Conservation (phyloP, 1,139 yeast genomes). For the Starmera stellimalicola region DNA sequence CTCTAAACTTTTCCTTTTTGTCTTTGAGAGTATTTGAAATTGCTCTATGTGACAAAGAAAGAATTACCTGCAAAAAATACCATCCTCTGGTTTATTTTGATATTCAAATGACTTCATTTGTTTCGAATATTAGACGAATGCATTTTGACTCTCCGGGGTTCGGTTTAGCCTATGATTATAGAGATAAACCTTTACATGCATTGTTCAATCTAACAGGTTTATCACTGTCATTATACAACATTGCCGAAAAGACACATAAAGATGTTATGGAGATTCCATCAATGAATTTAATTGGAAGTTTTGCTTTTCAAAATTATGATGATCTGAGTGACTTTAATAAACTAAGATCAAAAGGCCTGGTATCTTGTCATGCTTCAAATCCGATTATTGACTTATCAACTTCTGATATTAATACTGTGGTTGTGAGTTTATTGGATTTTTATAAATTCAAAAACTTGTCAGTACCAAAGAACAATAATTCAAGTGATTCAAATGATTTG, state of each 20-base stretch:
- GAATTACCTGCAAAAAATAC: slow-evolving; percentile 13
- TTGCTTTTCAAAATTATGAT: slow-evolving; percentile 32
- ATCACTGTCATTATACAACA: slow-evolving; percentile 10
- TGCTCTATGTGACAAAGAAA: slow-evolving; percentile 12
- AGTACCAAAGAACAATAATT: background rate
- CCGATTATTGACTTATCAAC: slow-evolving; percentile 29
- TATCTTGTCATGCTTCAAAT: slow-evolving; percentile 41
- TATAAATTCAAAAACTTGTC: slow-evolving; percentile 3
- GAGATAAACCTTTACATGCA: slow-evolving; percentile 46
- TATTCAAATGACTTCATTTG: slow-evolving; percentile 16
- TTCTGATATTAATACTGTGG: slow-evolving; percentile 13
- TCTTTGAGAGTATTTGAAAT: slow-evolving; percentile 11
- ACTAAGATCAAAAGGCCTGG: slow-evolving; percentile 37
- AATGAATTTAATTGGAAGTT: slow-evolving; percentile 38
- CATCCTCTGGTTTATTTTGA: slow-evolving; percentile 14
- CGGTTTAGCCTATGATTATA: slow-evolving; percentile 41
- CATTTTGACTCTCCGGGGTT: slow-evolving; percentile 42
- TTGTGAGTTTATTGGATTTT: slow-evolving; percentile 12
- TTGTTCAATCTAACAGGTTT: slow-evolving; percentile 22
- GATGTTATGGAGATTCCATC: slow-evolving; percentile 15
- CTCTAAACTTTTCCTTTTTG: slow-evolving; percentile 10
- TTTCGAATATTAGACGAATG: slow-evolving; percentile 20
- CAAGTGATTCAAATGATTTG: background rate
- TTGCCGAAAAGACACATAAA: slow-evolving; percentile 6
- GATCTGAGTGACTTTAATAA: slow-evolving; percentile 28